Conservation (phyloP, 805 yeast genomes). For the Alloascoidea africana region DNA sequence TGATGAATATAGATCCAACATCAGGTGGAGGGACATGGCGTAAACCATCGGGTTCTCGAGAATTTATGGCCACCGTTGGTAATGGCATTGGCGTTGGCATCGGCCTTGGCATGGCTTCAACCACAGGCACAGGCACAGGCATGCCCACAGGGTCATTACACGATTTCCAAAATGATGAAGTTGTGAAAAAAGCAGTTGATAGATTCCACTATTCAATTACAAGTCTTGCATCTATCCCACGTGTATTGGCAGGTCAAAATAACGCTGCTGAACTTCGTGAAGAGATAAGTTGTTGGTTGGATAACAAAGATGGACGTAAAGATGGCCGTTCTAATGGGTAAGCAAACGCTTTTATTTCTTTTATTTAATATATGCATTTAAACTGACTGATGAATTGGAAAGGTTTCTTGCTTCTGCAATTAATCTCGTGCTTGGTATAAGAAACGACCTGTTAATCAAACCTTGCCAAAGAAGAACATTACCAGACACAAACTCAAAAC, state of each 20-base stretch:
- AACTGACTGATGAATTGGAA: no score
- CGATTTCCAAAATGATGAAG: constrained; percentile 11
- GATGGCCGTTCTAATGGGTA: no score
- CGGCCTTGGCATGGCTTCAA: no score
- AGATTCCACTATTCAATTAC: constrained; percentile 8
- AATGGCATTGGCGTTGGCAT: no score
- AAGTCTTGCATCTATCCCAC: constrained; percentile 10
- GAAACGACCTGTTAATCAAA: neutral
- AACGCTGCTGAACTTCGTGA: neutral
- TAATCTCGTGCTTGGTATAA: neutral
- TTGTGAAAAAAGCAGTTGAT: constrained; percentile 8
- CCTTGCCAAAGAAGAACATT: neutral
- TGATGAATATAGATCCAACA: constrained; percentile 5
- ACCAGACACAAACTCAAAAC: neutral
- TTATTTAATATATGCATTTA: neutral
- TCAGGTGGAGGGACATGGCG: no score
- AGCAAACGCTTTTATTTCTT: no score
- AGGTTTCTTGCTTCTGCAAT: constrained; percentile 1
- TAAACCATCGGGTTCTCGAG: no score
- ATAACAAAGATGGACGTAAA: constrained; percentile 2
- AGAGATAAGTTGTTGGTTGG: constrained; percentile 1
- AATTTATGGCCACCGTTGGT: no score
- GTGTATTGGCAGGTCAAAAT: constrained; percentile 13
- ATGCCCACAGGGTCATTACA: no score
- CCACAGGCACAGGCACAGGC: no score